phyloP scores from a whole-genome alignment of 2,329 filamentous ascomycete species.

The Colletotrichum sublineola region DNA sequence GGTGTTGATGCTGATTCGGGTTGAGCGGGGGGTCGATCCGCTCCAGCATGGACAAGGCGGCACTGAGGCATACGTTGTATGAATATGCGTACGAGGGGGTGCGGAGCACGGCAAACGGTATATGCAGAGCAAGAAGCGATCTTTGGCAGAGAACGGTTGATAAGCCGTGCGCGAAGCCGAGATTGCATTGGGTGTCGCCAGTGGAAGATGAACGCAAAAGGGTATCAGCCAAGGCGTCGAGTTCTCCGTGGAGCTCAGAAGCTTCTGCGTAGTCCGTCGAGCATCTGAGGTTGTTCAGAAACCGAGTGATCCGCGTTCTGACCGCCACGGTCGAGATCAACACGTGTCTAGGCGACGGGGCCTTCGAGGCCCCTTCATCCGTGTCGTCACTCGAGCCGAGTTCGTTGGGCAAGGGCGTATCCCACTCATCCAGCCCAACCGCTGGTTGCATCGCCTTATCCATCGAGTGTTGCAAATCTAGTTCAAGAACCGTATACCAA shows the following conservation, averaged over 20 bases:
- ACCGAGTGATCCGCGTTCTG: not conserved
- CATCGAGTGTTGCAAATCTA: not conserved
- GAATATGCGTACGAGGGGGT: not conserved
- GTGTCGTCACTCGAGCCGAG: no score
- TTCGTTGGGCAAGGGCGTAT: not conserved
- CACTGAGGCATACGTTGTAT: not conserved
- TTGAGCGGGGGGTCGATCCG: not conserved
- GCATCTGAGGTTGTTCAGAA: not conserved
- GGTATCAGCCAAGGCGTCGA: not conserved
- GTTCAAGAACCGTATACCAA: slow-evolving; percentile 1
- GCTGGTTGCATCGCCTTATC: not conserved
- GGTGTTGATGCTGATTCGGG: not conserved
- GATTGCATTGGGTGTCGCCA: not conserved
- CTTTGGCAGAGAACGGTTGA: not conserved
- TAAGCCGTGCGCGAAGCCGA: not conserved
- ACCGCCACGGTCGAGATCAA: not conserved
- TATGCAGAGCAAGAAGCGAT: not conserved
- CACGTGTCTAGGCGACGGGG: not conserved
- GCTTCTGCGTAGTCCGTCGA: not conserved
- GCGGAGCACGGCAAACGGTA: not conserved
- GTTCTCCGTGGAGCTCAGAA: not conserved
- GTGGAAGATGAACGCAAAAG: not conserved
- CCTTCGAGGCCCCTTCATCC: not conserved
- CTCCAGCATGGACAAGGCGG: not conserved
- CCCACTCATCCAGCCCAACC: not conserved